Base-by-base conservation (phyloP, 768 basidiomycete species). In the Psilocybe cubensis region DNA sequence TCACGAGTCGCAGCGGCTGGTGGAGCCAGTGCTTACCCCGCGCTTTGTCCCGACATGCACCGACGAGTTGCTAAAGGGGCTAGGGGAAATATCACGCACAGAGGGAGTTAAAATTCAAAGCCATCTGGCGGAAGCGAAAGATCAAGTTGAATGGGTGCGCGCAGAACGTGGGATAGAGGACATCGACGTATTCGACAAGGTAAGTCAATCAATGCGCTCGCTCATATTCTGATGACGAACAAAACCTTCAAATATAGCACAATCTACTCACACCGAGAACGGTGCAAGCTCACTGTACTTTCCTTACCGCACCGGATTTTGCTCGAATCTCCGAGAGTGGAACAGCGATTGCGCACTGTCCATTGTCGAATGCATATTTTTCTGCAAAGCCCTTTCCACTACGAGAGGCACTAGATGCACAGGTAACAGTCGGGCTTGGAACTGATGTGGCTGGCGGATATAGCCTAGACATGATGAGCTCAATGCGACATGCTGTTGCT, bases 41-140 rank as follows among this genome's bases (percentile, higher is more conserved):
- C 84, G 94, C 17, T 96, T 96, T 61, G 87, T 96, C 2, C 94
- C 94, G 1, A 93, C 93, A 0, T 96, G 93, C 68, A 89, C 91
- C 1, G 77, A 90, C 48, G 84, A 81, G 42, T 76, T 95, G 27
- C 78, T 96, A 0, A 59, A 60, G 8, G 87, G 84, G 8, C 76
- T 96, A 0, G 87, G 84, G 3, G 68, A 76, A 7, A 71, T 95
- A 1, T 79, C 87, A 0, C 57, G 70, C 23, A 66, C 70, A 28
- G 67, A 77, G 38, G 69, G 72, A n/a, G 68, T 88, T 8, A 78
- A 80, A 45, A 74, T 94, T 0, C 92, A 95, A 67, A 92, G 89
- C 61, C 94, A 96, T 66, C 74, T 96, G 68, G 88, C 92, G 0
- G 94, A 96, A 67, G 83, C 90, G 1, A 77, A 80, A 41, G 93